phyloP scores from a whole-genome alignment of 225 moss, liverwort and hornwort genomes.

The Pseudoscleropodium purum region DNA sequence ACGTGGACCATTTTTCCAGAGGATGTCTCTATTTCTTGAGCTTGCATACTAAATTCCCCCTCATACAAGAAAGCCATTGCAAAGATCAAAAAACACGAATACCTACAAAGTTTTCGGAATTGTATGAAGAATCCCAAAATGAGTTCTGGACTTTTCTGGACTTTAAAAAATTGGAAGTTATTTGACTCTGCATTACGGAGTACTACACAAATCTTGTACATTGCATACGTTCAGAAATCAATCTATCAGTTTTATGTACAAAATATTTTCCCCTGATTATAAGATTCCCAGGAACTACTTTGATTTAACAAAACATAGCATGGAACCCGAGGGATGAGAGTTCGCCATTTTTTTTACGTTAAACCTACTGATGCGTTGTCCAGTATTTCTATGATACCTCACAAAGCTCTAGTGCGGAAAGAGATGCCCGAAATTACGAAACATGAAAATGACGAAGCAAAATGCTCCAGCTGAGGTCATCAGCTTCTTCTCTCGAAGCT shows the following conservation, averaged over 20 bases:
- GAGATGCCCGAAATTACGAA: constrained; percentile 14
- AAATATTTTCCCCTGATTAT: background rate
- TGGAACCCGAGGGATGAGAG: background rate
- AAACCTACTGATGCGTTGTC: background rate
- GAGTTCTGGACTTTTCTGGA: no score
- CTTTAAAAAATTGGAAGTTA: no score
- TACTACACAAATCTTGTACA: background rate
- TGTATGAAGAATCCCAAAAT: no score
- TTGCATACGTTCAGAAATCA: background rate
- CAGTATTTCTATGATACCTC: background rate
- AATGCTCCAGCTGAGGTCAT: background rate
- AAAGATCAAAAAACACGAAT: no score
- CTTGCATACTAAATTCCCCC: no score
- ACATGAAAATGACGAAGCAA: background rate
- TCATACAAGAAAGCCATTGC: no score
- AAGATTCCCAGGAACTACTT: background rate
- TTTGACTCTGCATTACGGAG: background rate
- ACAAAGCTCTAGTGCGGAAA: background rate
- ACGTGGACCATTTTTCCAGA: background rate
- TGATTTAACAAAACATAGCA: background rate
- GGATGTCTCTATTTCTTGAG: no score
- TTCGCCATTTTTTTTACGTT: no score
- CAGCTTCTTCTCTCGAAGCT: constrained; percentile 13
- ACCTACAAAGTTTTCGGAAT: no score
- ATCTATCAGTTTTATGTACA: no score